phyloP scores from a whole-genome alignment of 2,329 filamentous ascomycete genomes.

The Tympanopsis confertula region DNA sequence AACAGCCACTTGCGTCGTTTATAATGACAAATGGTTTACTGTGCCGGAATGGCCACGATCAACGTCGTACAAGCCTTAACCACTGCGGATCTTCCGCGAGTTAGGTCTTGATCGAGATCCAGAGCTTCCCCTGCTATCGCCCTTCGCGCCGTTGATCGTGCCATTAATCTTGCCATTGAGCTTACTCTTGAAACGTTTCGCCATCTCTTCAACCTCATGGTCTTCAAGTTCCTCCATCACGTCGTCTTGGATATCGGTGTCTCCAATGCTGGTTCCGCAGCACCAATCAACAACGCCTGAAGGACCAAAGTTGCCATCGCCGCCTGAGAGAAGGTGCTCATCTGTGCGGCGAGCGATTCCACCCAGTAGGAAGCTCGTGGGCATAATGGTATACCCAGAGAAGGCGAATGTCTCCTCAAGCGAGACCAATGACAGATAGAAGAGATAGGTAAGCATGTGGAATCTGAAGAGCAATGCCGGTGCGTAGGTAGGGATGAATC shows the following conservation, averaged over 20 bases:
- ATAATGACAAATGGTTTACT: no score
- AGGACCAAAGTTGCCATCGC: slow-evolving; percentile 28
- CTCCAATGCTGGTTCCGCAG: slow-evolving; percentile 21
- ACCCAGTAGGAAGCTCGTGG: slow-evolving; percentile 41
- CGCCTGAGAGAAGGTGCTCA: slow-evolving; percentile 34
- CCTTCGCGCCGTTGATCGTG: no score
- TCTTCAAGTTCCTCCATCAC: no score
- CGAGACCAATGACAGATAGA: slow-evolving; percentile 40
- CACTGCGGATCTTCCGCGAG: no score
- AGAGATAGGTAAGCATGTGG: slow-evolving; percentile 46
- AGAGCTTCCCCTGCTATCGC: no score
- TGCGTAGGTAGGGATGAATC: slow-evolving; percentile 42
- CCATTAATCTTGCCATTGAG: no score
- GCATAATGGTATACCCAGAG: slow-evolving; percentile 45
- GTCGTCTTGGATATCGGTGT: slow-evolving; percentile 35
- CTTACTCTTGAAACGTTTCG: no score
- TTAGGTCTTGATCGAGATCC: no score
- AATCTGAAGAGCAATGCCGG: slow-evolving; percentile 44
- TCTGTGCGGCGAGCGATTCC: slow-evolving; percentile 46
- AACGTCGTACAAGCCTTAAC: no score
- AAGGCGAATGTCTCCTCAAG: slow-evolving; percentile 48
- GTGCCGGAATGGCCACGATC: no score
- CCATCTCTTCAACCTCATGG: no score
- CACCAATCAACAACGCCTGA: slow-evolving; percentile 32
- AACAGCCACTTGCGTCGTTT: no score